phyloP scores from a whole-genome alignment of 108 stramenopile species.

The Stephanodiscus minutulus region DNA sequence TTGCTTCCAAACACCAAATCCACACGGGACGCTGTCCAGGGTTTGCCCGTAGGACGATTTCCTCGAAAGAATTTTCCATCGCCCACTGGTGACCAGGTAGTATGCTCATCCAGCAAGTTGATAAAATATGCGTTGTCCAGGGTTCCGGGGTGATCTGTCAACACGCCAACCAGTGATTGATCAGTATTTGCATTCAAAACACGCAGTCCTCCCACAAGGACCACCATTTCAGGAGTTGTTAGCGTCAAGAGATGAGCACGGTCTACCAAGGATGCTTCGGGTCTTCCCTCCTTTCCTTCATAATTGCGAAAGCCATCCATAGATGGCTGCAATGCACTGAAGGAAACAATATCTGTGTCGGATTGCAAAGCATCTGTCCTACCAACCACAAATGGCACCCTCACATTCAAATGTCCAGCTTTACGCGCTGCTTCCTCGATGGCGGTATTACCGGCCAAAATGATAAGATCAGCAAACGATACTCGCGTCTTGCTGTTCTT shows the following conservation, averaged over 20 bases:
- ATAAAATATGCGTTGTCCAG: slow-evolving; percentile 71
- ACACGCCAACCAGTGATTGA: slow-evolving; percentile 48
- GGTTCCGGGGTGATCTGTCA: slow-evolving; percentile 53
- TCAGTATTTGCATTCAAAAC: slow-evolving; percentile 48
- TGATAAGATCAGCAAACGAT: slow-evolving; percentile 75
- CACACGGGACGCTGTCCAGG: slow-evolving; percentile 58
- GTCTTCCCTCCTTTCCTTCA: slow-evolving; percentile 21
- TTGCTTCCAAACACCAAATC: slow-evolving; percentile 75
- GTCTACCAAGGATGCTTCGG: slow-evolving; percentile 62
- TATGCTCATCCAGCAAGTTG: slow-evolving; percentile 60
- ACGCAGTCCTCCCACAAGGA: slow-evolving; percentile 71
- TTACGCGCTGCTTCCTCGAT: slow-evolving; percentile 63
- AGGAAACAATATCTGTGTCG: slow-evolving; percentile 60
- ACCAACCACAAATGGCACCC: slow-evolving; percentile 72
- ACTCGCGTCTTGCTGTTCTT: slow-evolving; percentile 39
- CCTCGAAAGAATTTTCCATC: slow-evolving; percentile 55
- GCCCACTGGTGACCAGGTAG: slow-evolving; percentile 49
- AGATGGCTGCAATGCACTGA: slow-evolving; percentile 50
- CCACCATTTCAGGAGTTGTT: slow-evolving; percentile 70
- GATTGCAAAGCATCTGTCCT: slow-evolving; percentile 68
- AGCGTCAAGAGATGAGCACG: slow-evolving; percentile 62
- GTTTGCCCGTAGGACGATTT: slow-evolving; percentile 37
- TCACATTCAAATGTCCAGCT: slow-evolving; percentile 48
- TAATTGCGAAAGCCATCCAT: slow-evolving; percentile 79
- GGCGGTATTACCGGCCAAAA: slow-evolving; percentile 69